Percentiles rank a stretch among this genome's conserved stretches.
Evolutionary conservation across 495 filamentous ascomycete species (phyloP).

Genomic region (Symbiotaphrina buchneri): DNA sequence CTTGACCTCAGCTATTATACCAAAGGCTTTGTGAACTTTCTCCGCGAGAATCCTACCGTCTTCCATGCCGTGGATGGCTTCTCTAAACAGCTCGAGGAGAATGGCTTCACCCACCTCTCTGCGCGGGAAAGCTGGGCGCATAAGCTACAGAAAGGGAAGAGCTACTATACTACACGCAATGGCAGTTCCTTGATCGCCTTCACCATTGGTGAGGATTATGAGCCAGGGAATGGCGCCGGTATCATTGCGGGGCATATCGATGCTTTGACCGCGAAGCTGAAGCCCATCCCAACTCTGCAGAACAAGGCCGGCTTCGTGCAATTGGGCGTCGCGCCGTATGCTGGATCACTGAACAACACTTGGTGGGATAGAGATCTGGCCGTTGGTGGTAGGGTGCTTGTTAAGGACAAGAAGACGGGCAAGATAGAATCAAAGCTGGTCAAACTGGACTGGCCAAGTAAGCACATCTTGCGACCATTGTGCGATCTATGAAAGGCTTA

Average conservation of each 20-base stretch:
- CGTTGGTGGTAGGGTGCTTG: conserved; percentile 71
- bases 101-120: conserved; percentile 57
- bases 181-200: conserved; percentile 78
- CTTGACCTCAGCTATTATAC: conserved; percentile 26
- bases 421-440: conserved; percentile 71
- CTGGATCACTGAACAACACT: conserved; percentile 59
- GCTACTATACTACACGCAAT: conserved; percentile 77
- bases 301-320: conserved; percentile 70
- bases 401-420: conserved; percentile 45
- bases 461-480: conserved; percentile 1
- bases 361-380: conserved; percentile 93
- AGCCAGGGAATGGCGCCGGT: conserved; percentile 63
- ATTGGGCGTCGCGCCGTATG: conserved; percentile 82
- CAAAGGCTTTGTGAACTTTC: conserved; percentile 70
- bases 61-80: conserved; percentile 73
- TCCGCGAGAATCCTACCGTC: conserved; percentile 75
- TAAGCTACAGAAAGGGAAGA: conserved; percentile 57
- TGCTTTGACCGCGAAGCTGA: conserved; percentile 66
- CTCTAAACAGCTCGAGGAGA: conserved; percentile 38
- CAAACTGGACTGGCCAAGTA: conserved; percentile 72
- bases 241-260: conserved; percentile 82
- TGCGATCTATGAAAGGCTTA: not conserved
- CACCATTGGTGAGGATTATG: conserved; percentile 55
- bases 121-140: conserved; percentile 57
- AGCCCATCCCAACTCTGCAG: conserved; percentile 68